Percentiles rank a stretch among this genome's conserved stretches.
phyloP scores from a whole-genome alignment of 306 rosid species.

The Vigna angularis region DNA sequence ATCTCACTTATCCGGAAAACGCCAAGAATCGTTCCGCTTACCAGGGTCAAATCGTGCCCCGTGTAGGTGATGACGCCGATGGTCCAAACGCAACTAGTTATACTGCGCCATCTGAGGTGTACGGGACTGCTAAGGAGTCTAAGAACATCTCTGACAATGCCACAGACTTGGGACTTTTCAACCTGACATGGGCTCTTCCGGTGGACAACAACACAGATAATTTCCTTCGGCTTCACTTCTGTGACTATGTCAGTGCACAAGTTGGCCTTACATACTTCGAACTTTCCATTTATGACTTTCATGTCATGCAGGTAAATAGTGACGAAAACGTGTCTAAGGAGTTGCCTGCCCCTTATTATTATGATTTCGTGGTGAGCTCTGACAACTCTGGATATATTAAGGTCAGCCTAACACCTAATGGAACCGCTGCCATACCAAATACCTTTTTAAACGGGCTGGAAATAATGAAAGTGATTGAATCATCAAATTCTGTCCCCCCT shows the following conservation, averaged over 20 bases:
- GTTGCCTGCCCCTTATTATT: slow-evolving; percentile 40
- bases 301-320: rapidly evolving
- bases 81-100: not conserved
- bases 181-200: slow-evolving; percentile 46
- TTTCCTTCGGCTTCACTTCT: slow-evolving; percentile 54
- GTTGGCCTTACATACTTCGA: rapidly evolving
- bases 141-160: rapidly evolving
- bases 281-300: slow-evolving; percentile 7
- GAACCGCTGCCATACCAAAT: rapidly evolving
- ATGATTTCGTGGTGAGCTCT: slow-evolving; percentile 51
- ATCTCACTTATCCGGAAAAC: not conserved
- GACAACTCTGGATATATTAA: slow-evolving; percentile 31
- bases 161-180: not conserved
- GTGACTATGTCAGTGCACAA: not conserved
- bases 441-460: slow-evolving; percentile 55
- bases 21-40: not conserved
- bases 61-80: not conserved
- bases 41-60: rapidly evolving
- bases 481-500: not conserved
- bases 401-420: not conserved
- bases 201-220: slow-evolving; percentile 42
- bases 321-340: rapidly evolving
- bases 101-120: slow-evolving; percentile 41
- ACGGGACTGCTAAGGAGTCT: slow-evolving; percentile 28
- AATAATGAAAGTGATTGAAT: slow-evolving; percentile 45